A percentile compares a stretch with the other conserved stretches of the same genome.
These are phyloP conservation scores for Boechera retrofracta DNA, from an alignment of 345 rosid species.

Conservation along the genomic window DNA sequence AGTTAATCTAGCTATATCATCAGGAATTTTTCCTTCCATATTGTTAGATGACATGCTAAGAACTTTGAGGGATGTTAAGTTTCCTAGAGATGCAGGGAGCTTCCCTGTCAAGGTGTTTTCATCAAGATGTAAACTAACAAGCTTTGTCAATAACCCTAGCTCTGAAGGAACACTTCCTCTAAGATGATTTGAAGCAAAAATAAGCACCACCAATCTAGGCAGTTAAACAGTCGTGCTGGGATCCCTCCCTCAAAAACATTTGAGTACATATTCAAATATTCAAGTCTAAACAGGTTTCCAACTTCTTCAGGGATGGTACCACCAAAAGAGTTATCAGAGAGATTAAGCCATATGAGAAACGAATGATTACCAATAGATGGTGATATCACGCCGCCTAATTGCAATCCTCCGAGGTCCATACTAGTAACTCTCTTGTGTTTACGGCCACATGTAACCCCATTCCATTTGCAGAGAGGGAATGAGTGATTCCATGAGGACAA, in stretches of 20 bases:
- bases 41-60: not conserved
- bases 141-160: not conserved
- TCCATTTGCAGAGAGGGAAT: not conserved
- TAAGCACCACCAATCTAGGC: not conserved
- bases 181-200: not conserved
- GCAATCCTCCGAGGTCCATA: not conserved
- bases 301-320: slow-evolving; percentile 12
- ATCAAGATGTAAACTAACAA: not conserved
- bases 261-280: not conserved
- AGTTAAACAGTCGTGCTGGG: not conserved
- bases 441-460: not conserved
- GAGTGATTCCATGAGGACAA: not conserved
- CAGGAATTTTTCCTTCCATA: not conserved
- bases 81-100: not conserved
- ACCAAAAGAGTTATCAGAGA: not conserved
- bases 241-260: not conserved
- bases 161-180: not conserved
- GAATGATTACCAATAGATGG: slow-evolving; percentile 24
- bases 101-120: not conserved
- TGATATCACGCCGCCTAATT: slow-evolving; percentile 7
- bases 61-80: not conserved
- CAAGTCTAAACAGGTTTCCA: not conserved
- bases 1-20: not conserved
- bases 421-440: not conserved
- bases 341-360: not conserved